These are phyloP conservation scores for Aquanectria penicillioides DNA, from an alignment of 2,329 filamentous ascomycete genomes.

Conservation along the genomic window DNA sequence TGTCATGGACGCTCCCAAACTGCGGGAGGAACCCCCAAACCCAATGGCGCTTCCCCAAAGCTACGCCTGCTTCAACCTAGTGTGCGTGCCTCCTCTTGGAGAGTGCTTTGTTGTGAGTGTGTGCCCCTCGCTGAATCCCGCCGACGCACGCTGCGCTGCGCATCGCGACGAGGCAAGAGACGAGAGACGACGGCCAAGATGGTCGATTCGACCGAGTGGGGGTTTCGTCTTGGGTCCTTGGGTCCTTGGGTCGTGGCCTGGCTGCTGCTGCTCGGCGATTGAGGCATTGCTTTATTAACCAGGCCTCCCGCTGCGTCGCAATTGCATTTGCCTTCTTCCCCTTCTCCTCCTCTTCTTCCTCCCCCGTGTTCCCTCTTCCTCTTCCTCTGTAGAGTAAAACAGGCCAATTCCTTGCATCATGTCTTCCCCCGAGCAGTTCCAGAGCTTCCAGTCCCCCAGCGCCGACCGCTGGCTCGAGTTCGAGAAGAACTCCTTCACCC, in stretches of 20 bases:
- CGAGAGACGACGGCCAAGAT: no score
- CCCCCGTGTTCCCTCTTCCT: not conserved
- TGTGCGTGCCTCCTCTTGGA: constrained; percentile 29
- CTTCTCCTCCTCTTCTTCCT: not conserved
- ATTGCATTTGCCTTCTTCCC: not conserved
- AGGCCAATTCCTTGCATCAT: constrained; percentile 51
- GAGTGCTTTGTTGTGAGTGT: constrained; percentile 14
- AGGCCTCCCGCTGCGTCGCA: not conserved
- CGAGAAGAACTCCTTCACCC: constrained; percentile 78
- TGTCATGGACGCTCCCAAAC: constrained; percentile 19
- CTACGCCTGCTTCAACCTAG: not conserved
- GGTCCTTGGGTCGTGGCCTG: no score
- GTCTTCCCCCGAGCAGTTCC: constrained; percentile 69
- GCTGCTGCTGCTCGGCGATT: no score
- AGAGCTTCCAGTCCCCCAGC: constrained; percentile 68
- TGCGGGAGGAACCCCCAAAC: constrained; percentile 38
- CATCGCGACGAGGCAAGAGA: no score
- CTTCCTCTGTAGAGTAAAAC: not conserved
- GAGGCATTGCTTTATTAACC: constrained; percentile 18
- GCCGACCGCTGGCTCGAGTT: constrained; percentile 67
- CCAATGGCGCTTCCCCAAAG: constrained; percentile 21
- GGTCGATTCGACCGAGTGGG: no score
- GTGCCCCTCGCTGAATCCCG: not conserved
- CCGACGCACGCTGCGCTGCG: not conserved
- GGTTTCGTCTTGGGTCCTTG: no score